Evolutionary conservation across 2,329 filamentous ascomycete genomes (phyloP), one percentile per base, ranked within the genome.

Genomic region (Pseudocercospora musae): DNA sequence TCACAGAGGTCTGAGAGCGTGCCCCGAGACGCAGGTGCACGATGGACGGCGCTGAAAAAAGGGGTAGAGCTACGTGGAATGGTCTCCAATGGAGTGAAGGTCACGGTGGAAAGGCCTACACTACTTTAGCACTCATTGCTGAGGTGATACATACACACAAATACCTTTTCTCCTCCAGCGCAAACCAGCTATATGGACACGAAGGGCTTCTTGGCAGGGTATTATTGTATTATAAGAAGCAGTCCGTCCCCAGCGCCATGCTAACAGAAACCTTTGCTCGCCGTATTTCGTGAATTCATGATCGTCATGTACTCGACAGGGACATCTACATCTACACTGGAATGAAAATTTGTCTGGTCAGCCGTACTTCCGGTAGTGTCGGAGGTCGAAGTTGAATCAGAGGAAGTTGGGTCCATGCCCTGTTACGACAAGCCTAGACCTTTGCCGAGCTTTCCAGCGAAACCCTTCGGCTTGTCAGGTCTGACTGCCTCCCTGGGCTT

Each of bases 401-500:
- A 18, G 31, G 18, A 40, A 6, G 18, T 25, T 15, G 13, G 23
- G n/a, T 21, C 18, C 10, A 20, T 10, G 18, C 18, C 29, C 18
- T 25, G n/a, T 29, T 29, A 48, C 8, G 50, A 53, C 21, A 59
- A 42, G 10, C 59, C 62, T 23, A 68, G 37, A 6, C 61, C 61
- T 29, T 68, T 68, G 13, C 62, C 62, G 10, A 63, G 48, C 21
- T 55, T 49, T 48, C 62, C 56, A 20, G 57, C 62, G 27, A 68
- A 64, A 1, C 66, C 59, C 49, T 63, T 63, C 25, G 56, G 49
- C 5, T 59, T 62, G n/a, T 64, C 58, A 37, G 54, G 23, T 52
- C 62, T 64, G 18, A 21, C 29, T 44, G 68, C 71, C 70, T 78
- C 74, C 58, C 76, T 79, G 15, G 79, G 74, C 66, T 81, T 80